Evolutionary conservation across 306 rosid genomes (phyloP), one percentile per base, ranked within the genome.

Genomic region (Spatholobus suberectus): DNA sequence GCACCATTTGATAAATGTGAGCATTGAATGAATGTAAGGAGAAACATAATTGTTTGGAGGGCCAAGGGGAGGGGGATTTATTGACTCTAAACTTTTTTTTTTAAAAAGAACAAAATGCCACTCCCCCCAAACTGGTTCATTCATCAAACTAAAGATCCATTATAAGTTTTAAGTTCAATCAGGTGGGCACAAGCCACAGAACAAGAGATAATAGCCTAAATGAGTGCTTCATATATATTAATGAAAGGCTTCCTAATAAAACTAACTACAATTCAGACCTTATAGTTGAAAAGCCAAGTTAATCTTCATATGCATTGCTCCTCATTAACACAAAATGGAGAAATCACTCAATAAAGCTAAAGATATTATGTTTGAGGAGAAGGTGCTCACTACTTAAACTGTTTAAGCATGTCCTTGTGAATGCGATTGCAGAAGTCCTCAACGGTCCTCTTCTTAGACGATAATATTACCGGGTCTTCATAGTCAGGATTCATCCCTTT

Each of bases 401-500:
- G 99, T 87, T 94, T 96, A 41, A 90, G 76, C 94, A 96, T 94
- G 87, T 94, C 99, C 85, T 94, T 96, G 88, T 94, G 99, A 78
- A 91, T 96, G 73, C 99, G 90, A 35, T 66, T 70, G 74, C 99
- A 96, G 88, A 96, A 96, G 87, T 94, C 99, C 83, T 94, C 99
- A 51, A 96, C 91, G 18, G 99, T 94, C 81, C 89, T 90, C 86
- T 8, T 89, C 92, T 88, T 96, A 17, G 99, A 96, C 0, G 99
- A 96, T 73, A 96, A 90, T 82, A 96, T 96, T 62, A 96, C 99
- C 59, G 98, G 99, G 73, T 96, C 99, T 89, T 96, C 99, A 69
- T 96, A 96, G 82, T 96, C 99, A 43, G 98, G 99, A 90, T 96
- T 96, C 97, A 96, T 90, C 82, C 99, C 99, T 84, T 92, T 96